Evolutionary conservation across 176 grass and related monocot species (phyloP).

Genomic region (Calamus simplicifolius): DNA sequence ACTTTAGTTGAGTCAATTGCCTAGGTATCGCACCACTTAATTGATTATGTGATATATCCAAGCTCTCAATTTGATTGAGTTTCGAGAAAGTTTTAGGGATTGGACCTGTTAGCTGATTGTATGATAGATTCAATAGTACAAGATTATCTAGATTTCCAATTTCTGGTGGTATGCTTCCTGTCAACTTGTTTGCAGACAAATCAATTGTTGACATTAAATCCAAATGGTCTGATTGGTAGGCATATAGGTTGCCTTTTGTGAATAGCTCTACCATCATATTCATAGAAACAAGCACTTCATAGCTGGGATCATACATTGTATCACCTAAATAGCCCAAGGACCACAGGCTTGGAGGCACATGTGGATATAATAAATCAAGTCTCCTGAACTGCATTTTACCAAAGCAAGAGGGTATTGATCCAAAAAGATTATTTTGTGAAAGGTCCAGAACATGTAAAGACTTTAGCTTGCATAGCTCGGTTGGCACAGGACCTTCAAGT

Average conservation of each 20-base stretch:
- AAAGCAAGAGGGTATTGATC: slow-evolving; percentile 28
- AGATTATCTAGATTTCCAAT: slow-evolving; percentile 7
- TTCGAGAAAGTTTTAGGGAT: slow-evolving; percentile 14
- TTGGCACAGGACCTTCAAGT: slow-evolving; percentile 10
- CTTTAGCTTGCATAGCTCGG: neutral
- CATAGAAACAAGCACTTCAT: no score
- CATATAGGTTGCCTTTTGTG: slow-evolving; percentile 1
- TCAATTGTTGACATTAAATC: slow-evolving; percentile 3
- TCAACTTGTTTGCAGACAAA: slow-evolving; percentile 5
- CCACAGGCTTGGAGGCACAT: no score
- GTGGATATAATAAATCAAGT: neutral
- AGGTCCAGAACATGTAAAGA: slow-evolving; percentile 5
- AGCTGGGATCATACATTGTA: no score
- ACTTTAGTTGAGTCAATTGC: neutral
- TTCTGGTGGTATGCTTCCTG: slow-evolving; percentile 13
- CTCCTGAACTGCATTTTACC: neutral
- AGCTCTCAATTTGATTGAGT: slow-evolving; percentile 7
- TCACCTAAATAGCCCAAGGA: no score
- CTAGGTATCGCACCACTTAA: slow-evolving; percentile 1
- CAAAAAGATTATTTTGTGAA: slow-evolving; percentile 9
- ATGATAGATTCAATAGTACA: slow-evolving; percentile 17
- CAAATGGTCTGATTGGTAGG: neutral
- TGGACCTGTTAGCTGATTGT: slow-evolving; percentile 4
- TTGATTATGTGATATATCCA: slow-evolving; percentile 26
- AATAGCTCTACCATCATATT: neutral